Conservation (phyloP, 2,329 filamentous ascomycete genomes). For the Xylaria sp. region DNA sequence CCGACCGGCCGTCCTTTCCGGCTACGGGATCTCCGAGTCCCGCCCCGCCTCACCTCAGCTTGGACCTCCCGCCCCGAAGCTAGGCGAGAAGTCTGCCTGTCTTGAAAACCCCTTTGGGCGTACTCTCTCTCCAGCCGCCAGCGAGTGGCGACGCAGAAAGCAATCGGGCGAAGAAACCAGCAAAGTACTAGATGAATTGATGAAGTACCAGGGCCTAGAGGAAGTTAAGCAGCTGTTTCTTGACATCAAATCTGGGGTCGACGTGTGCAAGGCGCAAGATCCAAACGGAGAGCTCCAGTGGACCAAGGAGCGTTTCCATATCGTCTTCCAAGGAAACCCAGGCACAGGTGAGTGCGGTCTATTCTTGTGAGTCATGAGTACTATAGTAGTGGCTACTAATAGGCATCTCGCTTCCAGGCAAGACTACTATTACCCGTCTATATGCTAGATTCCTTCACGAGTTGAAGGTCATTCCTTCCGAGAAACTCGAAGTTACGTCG, state of each 20-base stretch:
- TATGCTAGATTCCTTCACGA: neutral
- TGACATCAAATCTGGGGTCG: neutral
- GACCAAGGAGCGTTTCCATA: neutral
- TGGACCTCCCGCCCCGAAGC: no score
- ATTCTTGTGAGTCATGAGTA: no score
- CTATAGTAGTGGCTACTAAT: neutral
- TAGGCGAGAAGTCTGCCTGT: no score
- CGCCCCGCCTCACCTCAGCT: no score
- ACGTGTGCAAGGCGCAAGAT: neutral
- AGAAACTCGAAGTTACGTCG: neutral
- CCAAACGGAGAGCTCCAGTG: neutral
- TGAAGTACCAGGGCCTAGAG: neutral
- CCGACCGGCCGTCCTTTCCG: no score
- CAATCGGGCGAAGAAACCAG: neutral
- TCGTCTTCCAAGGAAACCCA: neutral
- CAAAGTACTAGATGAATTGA: neutral
- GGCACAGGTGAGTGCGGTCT: no score
- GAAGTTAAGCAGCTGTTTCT: neutral
- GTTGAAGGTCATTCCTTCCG: neutral
- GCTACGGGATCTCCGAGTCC: no score
- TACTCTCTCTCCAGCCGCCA: no score
- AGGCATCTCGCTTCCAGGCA: neutral
- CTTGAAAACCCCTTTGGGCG: no score
- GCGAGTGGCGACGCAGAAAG: neutral
- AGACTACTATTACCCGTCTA: neutral